Percentiles rank a stretch among this genome's conserved stretches.
These are phyloP conservation scores for Eragrostis curvula DNA, from an alignment of 176 grass and related monocot species.

Conservation along the genomic window DNA sequence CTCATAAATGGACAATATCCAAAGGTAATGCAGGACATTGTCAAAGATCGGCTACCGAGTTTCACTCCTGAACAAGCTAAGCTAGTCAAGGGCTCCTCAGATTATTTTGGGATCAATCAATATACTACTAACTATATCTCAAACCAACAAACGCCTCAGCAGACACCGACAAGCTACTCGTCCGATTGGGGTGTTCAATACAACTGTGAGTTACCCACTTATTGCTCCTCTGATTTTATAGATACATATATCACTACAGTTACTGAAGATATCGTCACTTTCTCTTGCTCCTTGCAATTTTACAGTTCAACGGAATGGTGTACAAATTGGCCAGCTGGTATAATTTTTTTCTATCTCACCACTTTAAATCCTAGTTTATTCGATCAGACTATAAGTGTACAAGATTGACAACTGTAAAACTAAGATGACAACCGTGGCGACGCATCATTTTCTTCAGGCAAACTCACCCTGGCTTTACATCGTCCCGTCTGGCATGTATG, in stretches of 20 bases:
- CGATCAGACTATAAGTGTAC: not conserved
- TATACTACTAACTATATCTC: conserved; percentile 83
- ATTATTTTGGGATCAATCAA: conserved; percentile 94
- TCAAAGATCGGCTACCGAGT: conserved; percentile 73
- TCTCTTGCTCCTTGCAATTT: not conserved
- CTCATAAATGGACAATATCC: conserved; percentile 78
- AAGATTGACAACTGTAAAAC: not conserved
- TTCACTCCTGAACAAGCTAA: conserved; percentile 81
- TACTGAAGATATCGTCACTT: conserved; percentile 10
- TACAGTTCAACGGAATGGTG: conserved; percentile 72
- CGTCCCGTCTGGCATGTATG: conserved; percentile 84
- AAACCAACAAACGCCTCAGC: conserved; percentile 38
- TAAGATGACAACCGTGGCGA: not conserved
- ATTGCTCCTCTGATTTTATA: conserved; percentile 25
- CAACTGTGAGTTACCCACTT: conserved; percentile 44
- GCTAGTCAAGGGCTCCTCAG: conserved; percentile 86
- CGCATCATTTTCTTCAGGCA: conserved; percentile 46
- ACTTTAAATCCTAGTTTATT: conserved; percentile 36
- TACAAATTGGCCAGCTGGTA: conserved; percentile 81
- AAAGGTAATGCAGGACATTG: conserved; percentile 66
- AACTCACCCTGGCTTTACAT: conserved; percentile 91
- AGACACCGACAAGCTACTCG: conserved; percentile 60
- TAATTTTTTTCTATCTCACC: conserved; percentile 8
- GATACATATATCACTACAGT: not conserved
- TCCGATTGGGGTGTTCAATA: conserved; percentile 70